A percentile compares a stretch with the other conserved stretches of the same genome.
Conservation (phyloP, 768 basidiomycete genomes). For the Boletellus emodensis region DNA sequence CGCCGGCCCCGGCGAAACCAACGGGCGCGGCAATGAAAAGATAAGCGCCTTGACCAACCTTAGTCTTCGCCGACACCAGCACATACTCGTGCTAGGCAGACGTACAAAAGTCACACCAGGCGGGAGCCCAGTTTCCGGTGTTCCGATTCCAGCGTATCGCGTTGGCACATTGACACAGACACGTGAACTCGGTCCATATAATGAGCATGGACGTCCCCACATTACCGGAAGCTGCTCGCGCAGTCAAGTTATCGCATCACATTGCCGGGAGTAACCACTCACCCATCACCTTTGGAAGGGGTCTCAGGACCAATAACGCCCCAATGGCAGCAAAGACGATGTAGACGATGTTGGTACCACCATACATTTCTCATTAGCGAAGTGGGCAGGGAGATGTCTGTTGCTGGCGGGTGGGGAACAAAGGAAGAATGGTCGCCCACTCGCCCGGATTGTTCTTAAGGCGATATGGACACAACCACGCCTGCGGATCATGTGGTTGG, state of each 20-base stretch:
- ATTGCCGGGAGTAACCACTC: conserved; percentile 10
- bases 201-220: conserved; percentile 33
- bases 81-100: neutral
- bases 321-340: conserved; percentile 37
- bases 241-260: neutral
- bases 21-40: conserved; percentile 32
- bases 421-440: neutral
- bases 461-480: neutral
- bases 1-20: conserved; percentile 37
- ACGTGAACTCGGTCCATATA: conserved; percentile 28
- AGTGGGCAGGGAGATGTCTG: neutral
- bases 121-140: conserved; percentile 30
- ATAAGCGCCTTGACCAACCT: conserved; percentile 20
- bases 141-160: conserved; percentile 37
- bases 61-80: neutral
- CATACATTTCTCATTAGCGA: conserved; percentile 4
- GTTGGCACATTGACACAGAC: conserved; percentile 31
- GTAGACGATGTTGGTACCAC: conserved; percentile 12
- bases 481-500: neutral
- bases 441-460: neutral
- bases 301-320: conserved; percentile 39
- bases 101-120: conserved; percentile 59
- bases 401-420: neutral
- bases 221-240: conserved; percentile 20
- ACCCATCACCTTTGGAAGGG: conserved; percentile 56